Percentiles rank a stretch among this genome's conserved stretches.
phyloP scores from a whole-genome alignment of 2,329 filamentous ascomycete species.

The Phoma sp. region DNA sequence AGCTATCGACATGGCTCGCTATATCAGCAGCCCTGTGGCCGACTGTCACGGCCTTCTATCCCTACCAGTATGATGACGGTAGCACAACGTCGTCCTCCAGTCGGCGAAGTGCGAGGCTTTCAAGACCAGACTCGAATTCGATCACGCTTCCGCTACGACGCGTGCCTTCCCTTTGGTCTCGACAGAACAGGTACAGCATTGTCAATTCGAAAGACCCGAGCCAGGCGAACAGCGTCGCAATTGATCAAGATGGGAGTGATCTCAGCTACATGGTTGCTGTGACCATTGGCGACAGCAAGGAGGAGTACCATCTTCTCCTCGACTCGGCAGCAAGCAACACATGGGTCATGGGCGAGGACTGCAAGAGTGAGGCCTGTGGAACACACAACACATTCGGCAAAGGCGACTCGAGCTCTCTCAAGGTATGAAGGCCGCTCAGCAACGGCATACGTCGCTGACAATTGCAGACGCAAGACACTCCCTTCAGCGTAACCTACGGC shows the following conservation, averaged over 20 bases:
- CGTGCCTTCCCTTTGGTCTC: slow-evolving; percentile 42
- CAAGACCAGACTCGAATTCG: slow-evolving; percentile 6
- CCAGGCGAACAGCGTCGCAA: slow-evolving; percentile 56
- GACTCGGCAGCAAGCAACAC: slow-evolving; percentile 70
- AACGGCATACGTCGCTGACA: neutral
- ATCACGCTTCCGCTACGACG: slow-evolving; percentile 41
- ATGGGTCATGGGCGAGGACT: slow-evolving; percentile 82
- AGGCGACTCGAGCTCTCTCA: slow-evolving; percentile 69
- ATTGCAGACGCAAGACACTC: slow-evolving; percentile 54
- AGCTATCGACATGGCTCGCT: slow-evolving; percentile 30
- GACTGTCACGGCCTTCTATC: slow-evolving; percentile 45
- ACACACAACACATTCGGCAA: slow-evolving; percentile 75
- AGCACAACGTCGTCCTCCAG: slow-evolving; percentile 11
- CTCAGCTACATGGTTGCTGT: slow-evolving; percentile 62
- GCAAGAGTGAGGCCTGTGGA: slow-evolving; percentile 70
- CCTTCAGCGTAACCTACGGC: slow-evolving; percentile 77
- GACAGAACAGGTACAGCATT: slow-evolving; percentile 59
- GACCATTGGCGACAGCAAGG: slow-evolving; percentile 57
- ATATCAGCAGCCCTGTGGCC: slow-evolving; percentile 36
- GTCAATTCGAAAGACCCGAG: slow-evolving; percentile 37
- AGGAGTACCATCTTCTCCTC: slow-evolving; percentile 61
- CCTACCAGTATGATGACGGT: slow-evolving; percentile 33
- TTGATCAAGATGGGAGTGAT: slow-evolving; percentile 63
- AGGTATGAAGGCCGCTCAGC: slow-evolving; percentile 31
- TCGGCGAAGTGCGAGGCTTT: slow-evolving; percentile 16